Evolutionary conservation across 2,329 filamentous ascomycete species (phyloP).

Genomic region (Ramularia endophylla): DNA sequence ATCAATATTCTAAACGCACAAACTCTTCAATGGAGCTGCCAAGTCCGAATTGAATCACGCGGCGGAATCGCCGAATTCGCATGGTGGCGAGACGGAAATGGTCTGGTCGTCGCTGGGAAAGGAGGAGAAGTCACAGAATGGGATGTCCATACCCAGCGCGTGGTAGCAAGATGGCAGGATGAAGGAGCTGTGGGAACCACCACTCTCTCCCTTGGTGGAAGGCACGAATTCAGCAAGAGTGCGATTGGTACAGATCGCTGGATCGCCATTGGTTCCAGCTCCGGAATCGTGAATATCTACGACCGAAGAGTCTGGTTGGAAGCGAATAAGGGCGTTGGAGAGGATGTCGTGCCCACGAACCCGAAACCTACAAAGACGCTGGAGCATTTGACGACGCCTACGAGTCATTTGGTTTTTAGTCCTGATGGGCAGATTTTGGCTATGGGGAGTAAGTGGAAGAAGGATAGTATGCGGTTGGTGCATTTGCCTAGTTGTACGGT

Average conservation of each 20-base stretch:
- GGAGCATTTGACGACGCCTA: slow-evolving; percentile 82
- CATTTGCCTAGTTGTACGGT: slow-evolving; percentile 90
- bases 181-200: slow-evolving; percentile 85
- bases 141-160: slow-evolving; percentile 60
- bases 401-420: slow-evolving; percentile 73
- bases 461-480: slow-evolving; percentile 78
- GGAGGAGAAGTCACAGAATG: slow-evolving; percentile 91
- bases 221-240: slow-evolving; percentile 47
- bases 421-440: slow-evolving; percentile 84
- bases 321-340: slow-evolving; percentile 4
- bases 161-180: slow-evolving; percentile 80
- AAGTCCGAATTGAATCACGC: slow-evolving; percentile 73
- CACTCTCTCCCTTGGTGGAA: slow-evolving; percentile 70
- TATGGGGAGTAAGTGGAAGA: slow-evolving; percentile 81
- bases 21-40: slow-evolving; percentile 81
- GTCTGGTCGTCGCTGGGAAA: slow-evolving; percentile 75
- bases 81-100: slow-evolving; percentile 84
- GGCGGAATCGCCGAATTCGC: slow-evolving; percentile 84
- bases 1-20: slow-evolving; percentile 76
- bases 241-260: slow-evolving; percentile 74
- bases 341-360: slow-evolving; percentile 49
- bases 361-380: slow-evolving; percentile 69
- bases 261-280: slow-evolving; percentile 80
- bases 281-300: slow-evolving; percentile 90
- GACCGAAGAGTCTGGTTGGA: slow-evolving; percentile 61